These are phyloP conservation scores for Dioszegia aurantiaca DNA, from an alignment of 768 basidiomycete genomes.

Conservation along the genomic window DNA sequence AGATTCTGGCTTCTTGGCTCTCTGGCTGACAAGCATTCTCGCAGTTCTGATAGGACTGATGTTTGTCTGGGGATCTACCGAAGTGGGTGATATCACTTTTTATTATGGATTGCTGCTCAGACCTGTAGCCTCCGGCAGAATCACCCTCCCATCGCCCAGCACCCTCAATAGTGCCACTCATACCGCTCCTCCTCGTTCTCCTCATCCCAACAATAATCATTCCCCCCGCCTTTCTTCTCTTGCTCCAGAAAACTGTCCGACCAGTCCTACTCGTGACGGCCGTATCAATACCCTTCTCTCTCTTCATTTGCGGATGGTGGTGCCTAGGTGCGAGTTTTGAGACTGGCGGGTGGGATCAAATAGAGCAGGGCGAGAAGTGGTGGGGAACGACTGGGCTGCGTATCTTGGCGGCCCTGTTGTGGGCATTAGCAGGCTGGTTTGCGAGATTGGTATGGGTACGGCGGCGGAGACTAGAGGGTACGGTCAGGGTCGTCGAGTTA, in stretches of 20 bases:
- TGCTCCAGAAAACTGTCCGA: slow-evolving; percentile 75
- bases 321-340: slow-evolving; percentile 49
- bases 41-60: slow-evolving; percentile 41
- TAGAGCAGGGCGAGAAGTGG: slow-evolving; percentile 42
- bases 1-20: slow-evolving; percentile 47
- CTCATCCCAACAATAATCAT: slow-evolving; percentile 38
- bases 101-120: slow-evolving; percentile 1
- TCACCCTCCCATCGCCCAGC: slow-evolving; percentile 25
- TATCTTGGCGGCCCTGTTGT: slow-evolving; percentile 71
- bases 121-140: slow-evolving; percentile 29
- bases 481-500: slow-evolving; percentile 53
- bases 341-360: slow-evolving; percentile 26
- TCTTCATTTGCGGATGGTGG: slow-evolving; percentile 50
- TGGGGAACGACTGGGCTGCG: slow-evolving; percentile 60
- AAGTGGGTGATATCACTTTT: slow-evolving; percentile 35
- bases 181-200: slow-evolving; percentile 43
- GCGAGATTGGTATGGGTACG: slow-evolving; percentile 59
- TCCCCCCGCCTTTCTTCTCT: slow-evolving; percentile 49
- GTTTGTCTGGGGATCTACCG: slow-evolving; percentile 52
- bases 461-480: slow-evolving; percentile 62
- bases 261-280: slow-evolving; percentile 67
- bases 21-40: slow-evolving; percentile 46
- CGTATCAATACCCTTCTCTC: slow-evolving; percentile 46
- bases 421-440: slow-evolving; percentile 67
- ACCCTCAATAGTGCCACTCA: slow-evolving; percentile 46